Conservation (phyloP, 148 eudicot genomes). For the Nepenthes gracilis region DNA sequence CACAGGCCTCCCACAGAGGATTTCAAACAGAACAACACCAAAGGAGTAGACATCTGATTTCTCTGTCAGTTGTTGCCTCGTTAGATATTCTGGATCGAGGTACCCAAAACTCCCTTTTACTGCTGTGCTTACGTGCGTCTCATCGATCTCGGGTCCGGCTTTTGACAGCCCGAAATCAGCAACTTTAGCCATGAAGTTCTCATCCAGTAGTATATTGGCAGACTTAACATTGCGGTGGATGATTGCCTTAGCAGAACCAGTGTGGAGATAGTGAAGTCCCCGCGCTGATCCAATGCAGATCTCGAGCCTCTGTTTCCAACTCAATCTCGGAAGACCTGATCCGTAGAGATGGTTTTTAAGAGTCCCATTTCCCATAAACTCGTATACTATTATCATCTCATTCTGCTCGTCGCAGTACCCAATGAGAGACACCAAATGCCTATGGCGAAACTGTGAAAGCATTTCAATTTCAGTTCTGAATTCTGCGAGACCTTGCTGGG, state of each 20-base stretch:
- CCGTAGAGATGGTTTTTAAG: constrained; percentile 55
- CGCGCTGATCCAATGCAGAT: constrained; percentile 60
- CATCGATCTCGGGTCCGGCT: constrained; percentile 45
- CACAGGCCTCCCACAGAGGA: constrained; percentile 53
- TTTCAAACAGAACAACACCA: constrained; percentile 62
- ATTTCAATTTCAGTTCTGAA: constrained; percentile 58
- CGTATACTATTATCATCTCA: constrained; percentile 61
- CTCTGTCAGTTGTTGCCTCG: constrained; percentile 45
- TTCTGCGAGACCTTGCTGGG: constrained; percentile 44
- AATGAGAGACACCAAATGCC: constrained; percentile 58
- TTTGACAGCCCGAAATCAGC: constrained; percentile 71
- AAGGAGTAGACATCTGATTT: constrained; percentile 70
- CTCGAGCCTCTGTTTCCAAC: constrained; percentile 62
- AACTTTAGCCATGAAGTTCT: constrained; percentile 58
- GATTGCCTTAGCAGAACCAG: constrained; percentile 44
- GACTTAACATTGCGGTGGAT: constrained; percentile 70
- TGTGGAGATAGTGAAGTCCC: constrained; percentile 68
- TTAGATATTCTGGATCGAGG: constrained; percentile 57
- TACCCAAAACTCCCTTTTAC: constrained; percentile 74
- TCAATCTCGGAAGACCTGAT: constrained; percentile 29
- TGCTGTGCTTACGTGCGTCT: constrained; percentile 55
- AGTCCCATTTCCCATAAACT: constrained; percentile 62
- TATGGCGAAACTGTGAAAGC: constrained; percentile 64
- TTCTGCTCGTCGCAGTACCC: constrained; percentile 53
- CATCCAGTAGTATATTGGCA: constrained; percentile 56